These are phyloP conservation scores for Pulveroboletus sp. DNA, from an alignment of 768 basidiomycete species.

Conservation along the genomic window DNA sequence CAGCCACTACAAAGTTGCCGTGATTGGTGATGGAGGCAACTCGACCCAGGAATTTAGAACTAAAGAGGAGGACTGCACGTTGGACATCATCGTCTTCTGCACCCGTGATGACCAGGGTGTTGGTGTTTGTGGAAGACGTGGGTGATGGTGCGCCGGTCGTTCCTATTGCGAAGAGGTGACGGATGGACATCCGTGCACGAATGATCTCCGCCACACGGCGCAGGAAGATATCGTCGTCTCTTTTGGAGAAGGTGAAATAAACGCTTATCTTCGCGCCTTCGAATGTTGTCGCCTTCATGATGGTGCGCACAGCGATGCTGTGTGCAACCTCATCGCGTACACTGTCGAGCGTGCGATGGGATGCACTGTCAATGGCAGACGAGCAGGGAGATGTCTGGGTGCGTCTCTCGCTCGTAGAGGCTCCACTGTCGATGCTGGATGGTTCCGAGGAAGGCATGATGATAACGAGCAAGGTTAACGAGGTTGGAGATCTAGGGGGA, in stretches of 20 bases:
- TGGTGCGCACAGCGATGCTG: constrained; percentile 50
- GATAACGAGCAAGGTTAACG: background rate
- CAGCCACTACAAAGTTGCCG: constrained; percentile 36
- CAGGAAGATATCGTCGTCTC: constrained; percentile 53
- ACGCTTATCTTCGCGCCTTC: constrained; percentile 60
- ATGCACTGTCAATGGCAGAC: background rate
- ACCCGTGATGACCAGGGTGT: constrained; percentile 54
- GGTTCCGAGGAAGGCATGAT: constrained; percentile 26
- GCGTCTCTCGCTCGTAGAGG: background rate
- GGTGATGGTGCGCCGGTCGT: constrained; percentile 38
- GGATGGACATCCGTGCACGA: constrained; percentile 35
- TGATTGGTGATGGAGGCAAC: constrained; percentile 38
- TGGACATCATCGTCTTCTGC: constrained; percentile 55
- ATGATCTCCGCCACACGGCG: constrained; percentile 48
- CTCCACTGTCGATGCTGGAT: constrained; percentile 16
- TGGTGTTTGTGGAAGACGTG: constrained; percentile 26
- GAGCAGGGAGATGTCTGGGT: constrained; percentile 2
- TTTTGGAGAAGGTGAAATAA: constrained; percentile 52
- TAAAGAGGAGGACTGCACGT: constrained; percentile 59
- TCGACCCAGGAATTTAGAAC: constrained; percentile 67
- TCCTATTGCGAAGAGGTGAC: constrained; percentile 53
- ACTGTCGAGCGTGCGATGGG: constrained; percentile 49
- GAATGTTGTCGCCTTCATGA: constrained; percentile 43
- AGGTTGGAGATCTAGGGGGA: background rate
- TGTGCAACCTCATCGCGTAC: constrained; percentile 57